Evolutionary conservation across 2,329 filamentous ascomycete genomes (phyloP), one percentile per base, ranked within the genome.

Genomic region (Botrytis aclada): DNA sequence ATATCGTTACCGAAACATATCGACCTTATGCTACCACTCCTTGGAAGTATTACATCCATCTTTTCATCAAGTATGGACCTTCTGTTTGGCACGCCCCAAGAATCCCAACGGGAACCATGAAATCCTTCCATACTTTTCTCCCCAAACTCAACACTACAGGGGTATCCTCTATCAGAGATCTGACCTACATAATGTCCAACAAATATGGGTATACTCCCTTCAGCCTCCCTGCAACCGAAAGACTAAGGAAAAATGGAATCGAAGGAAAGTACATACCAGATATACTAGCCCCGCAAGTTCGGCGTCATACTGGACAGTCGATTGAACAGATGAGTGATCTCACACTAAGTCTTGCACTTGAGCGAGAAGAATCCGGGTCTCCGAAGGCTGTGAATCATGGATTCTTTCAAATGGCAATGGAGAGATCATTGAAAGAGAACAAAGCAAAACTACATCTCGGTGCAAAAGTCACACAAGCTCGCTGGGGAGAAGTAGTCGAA

Each of bases 231-330:
- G 69, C 69, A 8, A 32, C 6, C 22, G 8, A 39, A 29, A 47
- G 60, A 18, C 22, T 71, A 6, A 12, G 14, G 7, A 71, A 29
- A 43, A 71, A 71, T 12, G 69, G 60, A 54, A 56, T 71, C 6
- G n/a, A 25, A 47, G n/a, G 37, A 8, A 10, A 7, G 2, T 71
- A 71, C 6, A 45, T 43, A 51, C 45, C 29, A 32, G 61, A 71
- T 34, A 65, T 71, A 41, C 41, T 71, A 41, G 60, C 69, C 41
- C 69, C 69, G 0, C 69, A 71, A 65, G 60, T 71, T 32, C 45
- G 69, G 7, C 69, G 60, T 16, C 69, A 71, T 37, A 71, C 60
- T 1, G 69, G 61, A 32, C 69, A 71, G 64, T 29, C 29, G 20
- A n/a, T 71, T 29, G 34, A 39, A 4, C 32, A 65, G 12, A 20